Evolutionary conservation across 2,329 filamentous ascomycete genomes (phyloP), one percentile per base, ranked within the genome.

Genomic region (Cercospora zeae-maydis): DNA sequence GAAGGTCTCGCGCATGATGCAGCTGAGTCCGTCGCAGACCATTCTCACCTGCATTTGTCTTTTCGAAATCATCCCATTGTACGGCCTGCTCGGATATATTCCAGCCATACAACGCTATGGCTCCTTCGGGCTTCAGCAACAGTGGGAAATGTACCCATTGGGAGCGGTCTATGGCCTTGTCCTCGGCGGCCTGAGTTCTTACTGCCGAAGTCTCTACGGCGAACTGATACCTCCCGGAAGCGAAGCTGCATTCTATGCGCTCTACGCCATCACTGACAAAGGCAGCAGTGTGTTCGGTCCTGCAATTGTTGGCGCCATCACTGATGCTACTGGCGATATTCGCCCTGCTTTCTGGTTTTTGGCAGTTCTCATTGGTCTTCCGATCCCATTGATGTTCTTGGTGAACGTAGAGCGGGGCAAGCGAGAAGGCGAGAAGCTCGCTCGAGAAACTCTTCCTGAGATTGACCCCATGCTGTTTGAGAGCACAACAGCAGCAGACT

Each of bases 241-340:
- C 31, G 95, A 99, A 77, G 93, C 95, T 0, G 93, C 93, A 0
- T 99, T 99, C 74, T 99, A 96, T 74, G 93, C 93, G 0, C 82
- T 99, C 1, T 99, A 98, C 74, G 95, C 95, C 36, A 97, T 98
- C 67, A 98, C 95, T 1, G 95, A 99, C 76, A 99, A 99, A 77
- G 93, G 93, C 0, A 95, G 90, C 21, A 96, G 91, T 73, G 83
- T 98, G 1, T 97, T 99, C 76, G 95, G 95, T 0, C 95, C 95
- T 0, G 90, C 92, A 0, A 93, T 99, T 73, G 95, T 99, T 0
- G 95, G 93, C 1, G 86, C 88, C 11, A 96, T 99, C 67, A 96
- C 95, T 11, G 93, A 98, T 76, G 85, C 75, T 2, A 79, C 76
- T 52, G 80, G 80, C 5, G 78, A 80, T 59, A 82, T 82, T 56